Evolutionary conservation across 306 rosid species (phyloP), one percentile per base, ranked within the genome.

Genomic region (Rubus idaeus): DNA sequence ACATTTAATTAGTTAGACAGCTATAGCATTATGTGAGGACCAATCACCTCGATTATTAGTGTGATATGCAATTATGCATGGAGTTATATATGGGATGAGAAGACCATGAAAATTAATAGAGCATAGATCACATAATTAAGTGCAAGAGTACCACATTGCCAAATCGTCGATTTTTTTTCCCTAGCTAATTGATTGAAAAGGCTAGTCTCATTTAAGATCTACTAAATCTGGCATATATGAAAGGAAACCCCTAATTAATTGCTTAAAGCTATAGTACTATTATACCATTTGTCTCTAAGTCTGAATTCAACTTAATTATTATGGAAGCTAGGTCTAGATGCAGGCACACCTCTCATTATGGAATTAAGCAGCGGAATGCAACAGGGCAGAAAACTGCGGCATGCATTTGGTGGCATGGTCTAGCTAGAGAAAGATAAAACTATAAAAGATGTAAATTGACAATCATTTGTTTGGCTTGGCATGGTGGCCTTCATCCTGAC

Each of bases 371-470:
- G 40, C 1, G 8, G 49, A 57, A 42, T 16, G 18, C 41, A 23
- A 42, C 23, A 21, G 77, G 50, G 23, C 77, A 56, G 68, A 53
- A 53, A 72, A n/a, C 65, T 58, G 10, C 40, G 75, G 64, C 75
- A 51, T 17, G 30, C 13, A 8, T 1, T 56, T 51, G 75, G n/a
- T n/a, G n/a, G n/a, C n/a, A 62, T 16, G 23, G 53, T 56, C 77
- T 56, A 41, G 41, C 21, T 18, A 23, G 8, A 23, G 42, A 72
- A 55, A 20, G 14, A 30, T 30, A 30, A 26, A 26, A 26, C 30
- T 26, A 37, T 17, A 10, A 17, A 13, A 14, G 2, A 49, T 13
- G 3, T 13, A 30, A 12, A 70, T 3, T 17, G 74, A 16, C 60
- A 49, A 49, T 8, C 40, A 45, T 45, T 46, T 26, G 20, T 46